These are phyloP conservation scores for Penicillium paradoxum DNA, from an alignment of 495 filamentous ascomycete genomes.

Conservation along the genomic window DNA sequence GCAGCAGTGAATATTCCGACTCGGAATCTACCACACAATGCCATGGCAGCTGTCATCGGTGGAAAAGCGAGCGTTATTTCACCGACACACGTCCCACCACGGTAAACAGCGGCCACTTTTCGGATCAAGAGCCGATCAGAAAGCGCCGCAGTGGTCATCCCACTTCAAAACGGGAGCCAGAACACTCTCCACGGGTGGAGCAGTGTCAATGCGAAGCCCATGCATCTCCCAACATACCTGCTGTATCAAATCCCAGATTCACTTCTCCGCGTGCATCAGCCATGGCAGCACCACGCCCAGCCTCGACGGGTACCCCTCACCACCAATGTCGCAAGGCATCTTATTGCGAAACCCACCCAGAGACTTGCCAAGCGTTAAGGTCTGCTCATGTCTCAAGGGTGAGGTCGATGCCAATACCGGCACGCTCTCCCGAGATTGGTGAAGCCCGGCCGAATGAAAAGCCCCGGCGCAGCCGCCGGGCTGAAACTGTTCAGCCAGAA, in stretches of 20 bases:
- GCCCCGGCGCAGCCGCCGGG: background rate
- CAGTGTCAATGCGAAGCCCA: background rate
- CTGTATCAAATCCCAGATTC: background rate
- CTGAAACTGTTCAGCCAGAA: background rate
- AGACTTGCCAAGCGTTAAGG: background rate
- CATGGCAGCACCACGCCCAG: background rate
- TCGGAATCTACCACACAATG: background rate
- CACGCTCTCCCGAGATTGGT: background rate
- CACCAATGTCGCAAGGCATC: background rate
- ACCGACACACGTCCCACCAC: background rate
- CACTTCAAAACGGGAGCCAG: background rate
- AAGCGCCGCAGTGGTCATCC: background rate
- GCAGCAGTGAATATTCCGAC: background rate
- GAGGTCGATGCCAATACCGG: background rate
- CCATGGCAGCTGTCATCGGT: background rate
- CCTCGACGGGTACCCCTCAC: background rate
- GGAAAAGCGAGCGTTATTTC: background rate
- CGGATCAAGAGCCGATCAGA: background rate
- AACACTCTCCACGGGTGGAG: background rate
- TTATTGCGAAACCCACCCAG: slow-evolving; percentile 1
- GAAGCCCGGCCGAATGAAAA: background rate
- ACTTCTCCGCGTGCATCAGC: background rate
- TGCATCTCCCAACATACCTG: background rate
- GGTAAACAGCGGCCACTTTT: background rate
- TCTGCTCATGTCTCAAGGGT: background rate